These are phyloP conservation scores for Taphrina confusa DNA, from an alignment of 1,139 yeast species.

Conservation along the genomic window DNA sequence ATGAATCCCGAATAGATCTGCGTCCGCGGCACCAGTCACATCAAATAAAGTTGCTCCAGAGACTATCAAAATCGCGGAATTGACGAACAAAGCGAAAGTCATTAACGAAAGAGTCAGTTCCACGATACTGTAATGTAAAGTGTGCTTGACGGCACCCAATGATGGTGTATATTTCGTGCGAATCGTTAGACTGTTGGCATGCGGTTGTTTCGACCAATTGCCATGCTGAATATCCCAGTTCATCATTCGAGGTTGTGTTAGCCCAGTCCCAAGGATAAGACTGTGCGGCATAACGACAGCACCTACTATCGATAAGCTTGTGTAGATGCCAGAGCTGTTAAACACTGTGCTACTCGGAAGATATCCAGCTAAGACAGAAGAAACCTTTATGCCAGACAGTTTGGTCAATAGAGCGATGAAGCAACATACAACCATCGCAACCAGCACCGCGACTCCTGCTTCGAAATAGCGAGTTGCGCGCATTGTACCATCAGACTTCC, in stretches of 20 bases:
- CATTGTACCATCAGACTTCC: conserved; percentile 84
- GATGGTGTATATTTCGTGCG: conserved; percentile 61
- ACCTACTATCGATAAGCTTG: conserved; percentile 87
- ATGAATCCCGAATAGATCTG: conserved; percentile 85
- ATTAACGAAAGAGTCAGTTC: conserved; percentile 74
- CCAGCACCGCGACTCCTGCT: conserved; percentile 72
- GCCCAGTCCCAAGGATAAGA: conserved; percentile 83
- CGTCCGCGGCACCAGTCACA: conserved; percentile 72
- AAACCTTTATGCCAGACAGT: conserved; percentile 53
- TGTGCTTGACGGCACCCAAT: conserved; percentile 66
- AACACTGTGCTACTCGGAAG: conserved; percentile 73
- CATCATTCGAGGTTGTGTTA: conserved; percentile 83
- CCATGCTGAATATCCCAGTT: conserved; percentile 69
- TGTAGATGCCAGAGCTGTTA: conserved; percentile 76
- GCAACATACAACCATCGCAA: conserved; percentile 79
- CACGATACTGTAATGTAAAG: conserved; percentile 70
- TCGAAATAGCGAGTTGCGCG: conserved; percentile 78
- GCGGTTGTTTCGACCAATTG: conserved; percentile 42
- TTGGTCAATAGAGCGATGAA: conserved; percentile 75
- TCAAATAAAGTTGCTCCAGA: conserved; percentile 78
- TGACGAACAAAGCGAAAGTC: conserved; percentile 80
- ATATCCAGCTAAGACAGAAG: conserved; percentile 61
- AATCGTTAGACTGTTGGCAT: conserved; percentile 40
- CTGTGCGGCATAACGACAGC: conserved; percentile 99
- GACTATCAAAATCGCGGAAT: conserved; percentile 78